Conservation (phyloP, 1,284 basidiomycete species). For the Cryptococcus depauperatus region DNA sequence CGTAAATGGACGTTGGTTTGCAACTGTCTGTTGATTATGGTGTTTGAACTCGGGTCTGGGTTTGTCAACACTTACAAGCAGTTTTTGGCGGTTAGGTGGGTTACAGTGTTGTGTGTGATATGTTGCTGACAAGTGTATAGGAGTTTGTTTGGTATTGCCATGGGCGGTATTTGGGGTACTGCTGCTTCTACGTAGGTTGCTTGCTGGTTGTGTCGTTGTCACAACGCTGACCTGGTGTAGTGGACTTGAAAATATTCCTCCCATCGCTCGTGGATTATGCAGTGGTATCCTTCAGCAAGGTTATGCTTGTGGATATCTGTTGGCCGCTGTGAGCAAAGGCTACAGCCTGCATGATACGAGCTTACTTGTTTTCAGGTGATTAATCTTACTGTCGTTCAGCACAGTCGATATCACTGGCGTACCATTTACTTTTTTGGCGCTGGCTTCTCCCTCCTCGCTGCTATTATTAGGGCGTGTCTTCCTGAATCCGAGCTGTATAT, state of each 20-base stretch:
- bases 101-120: slow-evolving; percentile 21
- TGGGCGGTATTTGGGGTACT: slow-evolving; percentile 55
- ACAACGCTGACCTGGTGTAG: neutral
- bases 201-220: neutral
- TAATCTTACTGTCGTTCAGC: slow-evolving; percentile 54
- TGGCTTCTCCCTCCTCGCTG: slow-evolving; percentile 67
- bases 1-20: slow-evolving; percentile 83
- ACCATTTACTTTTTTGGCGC: slow-evolving; percentile 51
- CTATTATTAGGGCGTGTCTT: slow-evolving; percentile 59
- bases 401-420: slow-evolving; percentile 45
- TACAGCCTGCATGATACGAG: neutral
- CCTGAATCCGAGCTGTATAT: slow-evolving; percentile 76
- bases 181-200: slow-evolving; percentile 30
- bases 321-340: neutral
- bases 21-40: slow-evolving; percentile 64
- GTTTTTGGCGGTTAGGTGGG: slow-evolving; percentile 47
- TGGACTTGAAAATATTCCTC: slow-evolving; percentile 82
- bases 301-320: slow-evolving; percentile 50
- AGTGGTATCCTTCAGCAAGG: slow-evolving; percentile 79
- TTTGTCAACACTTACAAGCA: slow-evolving; percentile 47
- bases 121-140: slow-evolving; percentile 44
- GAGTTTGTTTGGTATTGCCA: slow-evolving; percentile 73
- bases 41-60: slow-evolving; percentile 65
- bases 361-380: slow-evolving; percentile 53
- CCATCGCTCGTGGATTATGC: slow-evolving; percentile 74